Conservation (phyloP, 2,329 filamentous ascomycete species). For the Verticillium alfalfae region DNA sequence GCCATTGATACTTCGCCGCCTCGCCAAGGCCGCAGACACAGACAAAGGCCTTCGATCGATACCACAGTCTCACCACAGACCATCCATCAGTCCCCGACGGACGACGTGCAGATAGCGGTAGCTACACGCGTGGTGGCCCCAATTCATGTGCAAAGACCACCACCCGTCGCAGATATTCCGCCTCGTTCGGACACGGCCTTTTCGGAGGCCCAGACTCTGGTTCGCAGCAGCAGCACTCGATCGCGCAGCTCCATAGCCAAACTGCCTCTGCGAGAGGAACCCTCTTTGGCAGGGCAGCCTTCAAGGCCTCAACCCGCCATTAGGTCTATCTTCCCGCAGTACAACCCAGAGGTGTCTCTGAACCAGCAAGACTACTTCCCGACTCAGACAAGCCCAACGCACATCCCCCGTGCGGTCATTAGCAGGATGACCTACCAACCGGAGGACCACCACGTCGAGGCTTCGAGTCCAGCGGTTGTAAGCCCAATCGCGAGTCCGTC, state of each 20-base stretch:
- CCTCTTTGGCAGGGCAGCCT: constrained; percentile 20
- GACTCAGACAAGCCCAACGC: constrained; percentile 56
- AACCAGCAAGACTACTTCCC: constrained; percentile 67
- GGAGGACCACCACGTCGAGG: constrained; percentile 17
- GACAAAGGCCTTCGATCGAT: constrained; percentile 25
- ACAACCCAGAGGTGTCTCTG: constrained; percentile 62
- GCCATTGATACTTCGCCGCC: constrained; percentile 12
- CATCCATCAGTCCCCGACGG: constrained; percentile 19
- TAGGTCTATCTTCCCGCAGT: constrained; percentile 71
- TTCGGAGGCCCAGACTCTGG: constrained; percentile 43
- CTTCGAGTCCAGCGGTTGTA: constrained; percentile 9
- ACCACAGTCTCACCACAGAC: neutral
- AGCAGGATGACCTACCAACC: constrained; percentile 59
- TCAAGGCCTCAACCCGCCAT: constrained; percentile 32
- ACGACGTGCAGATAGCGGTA: constrained; percentile 4
- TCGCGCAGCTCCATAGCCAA: constrained; percentile 55
- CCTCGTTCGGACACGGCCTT: constrained; percentile 45
- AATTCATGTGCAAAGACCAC: constrained; percentile 27
- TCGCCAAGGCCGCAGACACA: constrained; percentile 15
- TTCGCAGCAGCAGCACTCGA: constrained; percentile 40
- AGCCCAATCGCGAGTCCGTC: constrained; percentile 3
- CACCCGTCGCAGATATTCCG: constrained; percentile 34
- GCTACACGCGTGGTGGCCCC: constrained; percentile 1
- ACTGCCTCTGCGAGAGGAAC: constrained; percentile 34
- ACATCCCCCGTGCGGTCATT: constrained; percentile 59